Base-by-base conservation (phyloP, 805 yeast species). In the Candida cerambycidarum region DNA sequence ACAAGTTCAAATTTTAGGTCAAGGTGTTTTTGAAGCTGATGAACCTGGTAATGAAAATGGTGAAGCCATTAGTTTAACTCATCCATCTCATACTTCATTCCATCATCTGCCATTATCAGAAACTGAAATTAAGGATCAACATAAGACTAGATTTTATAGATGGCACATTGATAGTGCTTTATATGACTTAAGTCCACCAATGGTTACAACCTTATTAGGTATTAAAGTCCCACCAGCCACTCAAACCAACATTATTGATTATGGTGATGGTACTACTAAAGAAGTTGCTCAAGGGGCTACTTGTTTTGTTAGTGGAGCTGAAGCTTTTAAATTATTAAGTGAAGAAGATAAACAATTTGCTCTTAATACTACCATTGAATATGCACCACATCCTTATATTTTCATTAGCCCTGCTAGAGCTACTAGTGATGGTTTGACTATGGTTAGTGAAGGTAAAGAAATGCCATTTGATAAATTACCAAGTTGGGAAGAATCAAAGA, bases 161-260 rank as follows among this genome's bases (percentile, higher is more conserved):
- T 89, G 96, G 96, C 96, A 89, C 65, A 87, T 89, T 51, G 96
- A 89, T 63, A 83, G 93, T 28, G 96, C 96, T 4, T 73, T 89
- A 31, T 89, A 89, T 56, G 95, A 79, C 28, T 74, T 88, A 53
- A 79, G 90, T 12, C 96, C 96, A 21, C 96, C 96, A 23, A 78
- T 84, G 52, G 85, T 83, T 28, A 89, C 96, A 11, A 88, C 96
- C 1, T 73, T 89, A 47, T 71, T 89, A 40, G 96, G 96, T 3
- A 80, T 89, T 48, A 77, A 82, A 56, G 92, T 86, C 12, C 96
- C 96, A 5, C 79, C 83, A 15, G 67, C 77, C 14, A 65, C 73
- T n/a, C 81, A 78, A 51, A 80, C 74, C 46, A 85, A 81, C 56
- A 78, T 62, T 19, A 79, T 89, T 52, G 73, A 73, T 39, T 88